These are phyloP conservation scores for Strobilomyces dryophilus DNA, from an alignment of 768 basidiomycete genomes.

Conservation along the genomic window DNA sequence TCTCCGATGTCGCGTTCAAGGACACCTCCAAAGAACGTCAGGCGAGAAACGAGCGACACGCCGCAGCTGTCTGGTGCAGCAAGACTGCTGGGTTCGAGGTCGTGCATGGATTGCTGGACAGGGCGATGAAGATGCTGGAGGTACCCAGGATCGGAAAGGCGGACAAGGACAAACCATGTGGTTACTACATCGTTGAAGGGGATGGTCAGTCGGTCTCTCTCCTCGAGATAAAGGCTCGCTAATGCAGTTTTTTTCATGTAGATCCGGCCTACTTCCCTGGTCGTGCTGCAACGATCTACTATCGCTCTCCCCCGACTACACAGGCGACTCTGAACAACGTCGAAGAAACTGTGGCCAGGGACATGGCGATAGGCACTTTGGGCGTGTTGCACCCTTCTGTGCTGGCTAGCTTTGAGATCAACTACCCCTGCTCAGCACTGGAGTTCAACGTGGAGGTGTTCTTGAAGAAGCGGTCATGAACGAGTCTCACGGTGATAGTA, in stretches of 20 bases:
- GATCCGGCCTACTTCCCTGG: conserved; percentile 95
- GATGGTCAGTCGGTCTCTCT: conserved; percentile 53
- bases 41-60: conserved; percentile 82
- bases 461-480: conserved; percentile 50
- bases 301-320: conserved; percentile 50
- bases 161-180: conserved; percentile 55
- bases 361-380: conserved; percentile 79
- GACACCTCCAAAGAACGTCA: conserved; percentile 75
- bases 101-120: conserved; percentile 90
- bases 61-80: conserved; percentile 93
- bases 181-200: conserved; percentile 90
- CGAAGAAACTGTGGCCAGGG: conserved; percentile 43
- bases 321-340: conserved; percentile 37
- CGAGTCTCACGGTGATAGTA: background rate
- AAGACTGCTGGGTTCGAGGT: conserved; percentile 96
- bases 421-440: conserved; percentile 89
- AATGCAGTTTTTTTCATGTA: conserved; percentile 30
- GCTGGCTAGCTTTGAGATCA: conserved; percentile 89
- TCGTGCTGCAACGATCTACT: conserved; percentile 88
- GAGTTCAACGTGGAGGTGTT: conserved; percentile 97
- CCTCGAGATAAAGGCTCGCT: background rate
- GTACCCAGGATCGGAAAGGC: conserved; percentile 68
- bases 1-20: conserved; percentile 90
- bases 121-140: conserved; percentile 95
- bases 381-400: conserved; percentile 94